Base-by-base conservation (phyloP, 768 basidiomycete genomes). In the Filobasidium floriforme region DNA sequence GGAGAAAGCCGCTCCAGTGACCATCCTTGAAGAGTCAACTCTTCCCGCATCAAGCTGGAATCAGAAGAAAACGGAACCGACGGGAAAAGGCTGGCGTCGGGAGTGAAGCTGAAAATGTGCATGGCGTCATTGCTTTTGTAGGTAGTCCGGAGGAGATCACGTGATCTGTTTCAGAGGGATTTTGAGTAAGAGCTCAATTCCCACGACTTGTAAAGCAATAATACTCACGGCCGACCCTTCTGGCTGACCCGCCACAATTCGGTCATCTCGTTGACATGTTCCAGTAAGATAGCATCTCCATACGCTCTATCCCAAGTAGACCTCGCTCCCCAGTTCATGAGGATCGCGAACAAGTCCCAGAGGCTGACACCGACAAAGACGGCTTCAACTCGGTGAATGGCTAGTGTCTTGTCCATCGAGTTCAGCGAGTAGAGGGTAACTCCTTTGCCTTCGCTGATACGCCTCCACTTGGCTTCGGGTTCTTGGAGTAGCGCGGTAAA, bases 21-120 rank as follows among this genome's bases (percentile, higher is more conserved):
- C 90, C 93, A 98, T 57, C 94, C 96, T 80, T 92, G 92, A n/a
- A 99, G 82, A 75, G 96, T 92, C n/a, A 94, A 87, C 77, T 98
- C 93, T 0, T 90, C 90, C 7, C 93, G 88, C 68, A 96, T 94
- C 60, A 88, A 84, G 70, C 84, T 88, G 0, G 88, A 86, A 59
- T 89, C 90, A 0, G 79, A 81, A 81, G 81, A 55, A 84, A 90
- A 69, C 85, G 79, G 79, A 52, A 79, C 73, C 3, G 70, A 63
- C 0, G 90, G 88, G 78, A 97, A 96, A 15, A 96, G 82, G 63
- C 89, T 85, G 61, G 85, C 85, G 70, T 97, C 92, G 0, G 87
- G 89, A 3, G 93, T 96, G 79, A 96, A 96, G 1, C 89, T 87
- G 77, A 98, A 97, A 22, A 98, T 86, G 70, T 99, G 96, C 22